Evolutionary conservation across 495 filamentous ascomycete species (phyloP).

Genomic region (Pseudoneurospora amorphoporcata): DNA sequence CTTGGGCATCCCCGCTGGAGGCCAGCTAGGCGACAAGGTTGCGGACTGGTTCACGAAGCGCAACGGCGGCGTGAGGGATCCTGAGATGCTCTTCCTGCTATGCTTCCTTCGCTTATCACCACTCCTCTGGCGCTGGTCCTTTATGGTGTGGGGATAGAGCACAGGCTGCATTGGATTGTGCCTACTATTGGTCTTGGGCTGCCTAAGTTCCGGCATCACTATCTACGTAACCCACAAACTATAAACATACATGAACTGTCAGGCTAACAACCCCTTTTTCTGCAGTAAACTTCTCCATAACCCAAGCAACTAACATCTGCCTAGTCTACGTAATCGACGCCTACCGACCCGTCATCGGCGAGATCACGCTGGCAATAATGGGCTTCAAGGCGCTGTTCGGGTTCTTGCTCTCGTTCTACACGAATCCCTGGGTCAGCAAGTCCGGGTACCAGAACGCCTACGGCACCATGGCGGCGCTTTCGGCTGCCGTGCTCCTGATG

Average conservation of each 20-base stretch:
- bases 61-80: slow-evolving; percentile 42
- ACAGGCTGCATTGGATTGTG: slow-evolving; percentile 44
- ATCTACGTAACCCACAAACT: background rate
- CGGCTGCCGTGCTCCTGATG: slow-evolving; percentile 28
- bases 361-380: slow-evolving; percentile 39
- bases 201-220: slow-evolving; percentile 13
- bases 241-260: background rate
- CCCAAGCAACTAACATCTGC: slow-evolving; percentile 39
- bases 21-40: slow-evolving; percentile 38
- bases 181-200: slow-evolving; percentile 42
- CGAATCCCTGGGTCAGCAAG: slow-evolving; percentile 45
- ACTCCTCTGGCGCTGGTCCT: slow-evolving; percentile 37
- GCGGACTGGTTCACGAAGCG: slow-evolving; percentile 42
- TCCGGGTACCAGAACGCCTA: slow-evolving; percentile 41
- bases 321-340: slow-evolving; percentile 46
- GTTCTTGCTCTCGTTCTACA: slow-evolving; percentile 50
- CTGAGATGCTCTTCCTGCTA: slow-evolving; percentile 44
- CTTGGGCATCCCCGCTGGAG: slow-evolving; percentile 39
- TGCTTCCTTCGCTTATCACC: slow-evolving; percentile 32
- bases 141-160: slow-evolving; percentile 42
- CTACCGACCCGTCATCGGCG: slow-evolving; percentile 45
- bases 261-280: background rate
- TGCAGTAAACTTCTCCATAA: slow-evolving; percentile 41
- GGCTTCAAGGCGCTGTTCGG: slow-evolving; percentile 47
- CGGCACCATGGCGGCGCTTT: slow-evolving; percentile 44